These are phyloP conservation scores for Penicillium dipodomyicola DNA, from an alignment of 495 filamentous ascomycete genomes.

Conservation along the genomic window DNA sequence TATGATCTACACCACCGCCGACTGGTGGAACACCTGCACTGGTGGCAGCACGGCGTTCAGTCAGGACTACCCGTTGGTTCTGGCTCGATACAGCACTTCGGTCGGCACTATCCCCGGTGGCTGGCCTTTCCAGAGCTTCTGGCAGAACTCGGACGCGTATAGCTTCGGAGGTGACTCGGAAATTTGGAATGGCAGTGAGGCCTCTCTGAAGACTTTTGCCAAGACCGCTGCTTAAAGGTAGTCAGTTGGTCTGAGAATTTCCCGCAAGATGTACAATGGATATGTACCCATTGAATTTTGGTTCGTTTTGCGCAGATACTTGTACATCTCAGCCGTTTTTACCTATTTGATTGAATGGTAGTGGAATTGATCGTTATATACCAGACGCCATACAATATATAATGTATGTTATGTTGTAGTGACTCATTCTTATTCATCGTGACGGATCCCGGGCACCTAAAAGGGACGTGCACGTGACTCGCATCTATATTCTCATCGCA, in stretches of 20 bases:
- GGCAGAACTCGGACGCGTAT: constrained; percentile 49
- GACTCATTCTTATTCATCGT: not conserved
- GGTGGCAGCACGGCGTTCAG: constrained; percentile 54
- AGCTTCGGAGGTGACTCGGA: constrained; percentile 29
- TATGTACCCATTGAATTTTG: not conserved
- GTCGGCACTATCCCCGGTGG: constrained; percentile 55
- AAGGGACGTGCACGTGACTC: not conserved
- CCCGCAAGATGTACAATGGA: not conserved
- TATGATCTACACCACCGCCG: constrained; percentile 58
- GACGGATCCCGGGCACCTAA: no score
- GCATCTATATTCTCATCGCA: not conserved
- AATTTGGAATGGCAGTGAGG: constrained; percentile 29
- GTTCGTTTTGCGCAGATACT: not conserved
- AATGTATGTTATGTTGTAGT: not conserved
- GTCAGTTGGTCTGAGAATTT: not conserved
- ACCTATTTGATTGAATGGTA: not conserved
- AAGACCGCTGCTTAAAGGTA: constrained; percentile 5
- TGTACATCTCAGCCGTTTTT: not conserved
- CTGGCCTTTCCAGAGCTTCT: constrained; percentile 60
- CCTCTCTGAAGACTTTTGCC: constrained; percentile 19
- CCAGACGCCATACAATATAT: not conserved
- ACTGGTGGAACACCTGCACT: constrained; percentile 64
- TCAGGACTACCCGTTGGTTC: constrained; percentile 52
- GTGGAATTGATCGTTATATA: not conserved
- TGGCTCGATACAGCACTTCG: constrained; percentile 52